Conservation (phyloP, 140 eudicot genomes). For the Senecio squalidus region DNA sequence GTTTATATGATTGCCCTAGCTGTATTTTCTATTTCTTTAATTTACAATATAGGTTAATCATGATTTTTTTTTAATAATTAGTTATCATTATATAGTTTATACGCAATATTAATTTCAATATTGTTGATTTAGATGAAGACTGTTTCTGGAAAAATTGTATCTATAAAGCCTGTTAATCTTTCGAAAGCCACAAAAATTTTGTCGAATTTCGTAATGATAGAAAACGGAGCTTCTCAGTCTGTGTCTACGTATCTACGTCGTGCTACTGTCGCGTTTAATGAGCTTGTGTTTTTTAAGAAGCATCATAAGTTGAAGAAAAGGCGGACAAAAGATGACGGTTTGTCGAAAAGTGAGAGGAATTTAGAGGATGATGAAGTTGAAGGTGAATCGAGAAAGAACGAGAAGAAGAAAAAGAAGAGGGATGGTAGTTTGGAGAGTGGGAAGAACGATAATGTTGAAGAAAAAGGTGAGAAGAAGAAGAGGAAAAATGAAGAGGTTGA, state of each 20-base stretch:
- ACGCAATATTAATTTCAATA: no score
- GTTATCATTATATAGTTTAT: no score
- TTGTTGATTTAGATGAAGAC: slow-evolving; percentile 40
- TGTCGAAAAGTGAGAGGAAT: slow-evolving; percentile 6
- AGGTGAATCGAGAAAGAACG: slow-evolving; percentile 21
- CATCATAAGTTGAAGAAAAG: slow-evolving; percentile 21
- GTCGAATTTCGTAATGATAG: slow-evolving; percentile 29
- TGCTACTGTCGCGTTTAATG: slow-evolving; percentile 35
- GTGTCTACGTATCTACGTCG: slow-evolving; percentile 41
- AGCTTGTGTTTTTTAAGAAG: slow-evolving; percentile 36
- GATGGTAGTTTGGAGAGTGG: slow-evolving; percentile 23
- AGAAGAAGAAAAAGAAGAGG: slow-evolving; percentile 16
- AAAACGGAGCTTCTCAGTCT: slow-evolving; percentile 46
- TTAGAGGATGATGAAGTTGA: slow-evolving; percentile 9
- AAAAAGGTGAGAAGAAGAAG: slow-evolving; percentile 19
- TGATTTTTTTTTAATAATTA: no score
- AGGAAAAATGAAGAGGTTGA: slow-evolving; percentile 33
- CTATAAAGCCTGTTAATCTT: slow-evolving; percentile 35
- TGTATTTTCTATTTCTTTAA: no score
- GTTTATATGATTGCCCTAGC: no score
- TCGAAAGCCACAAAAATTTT: slow-evolving; percentile 39
- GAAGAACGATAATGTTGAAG: neutral
- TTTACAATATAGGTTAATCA: no score
- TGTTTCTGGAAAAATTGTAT: slow-evolving; percentile 32
- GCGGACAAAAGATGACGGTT: neutral